A percentile compares a stretch with the other conserved stretches of the same genome.
phyloP scores from a whole-genome alignment of 768 basidiomycete species.

The Lentinula edodes region DNA sequence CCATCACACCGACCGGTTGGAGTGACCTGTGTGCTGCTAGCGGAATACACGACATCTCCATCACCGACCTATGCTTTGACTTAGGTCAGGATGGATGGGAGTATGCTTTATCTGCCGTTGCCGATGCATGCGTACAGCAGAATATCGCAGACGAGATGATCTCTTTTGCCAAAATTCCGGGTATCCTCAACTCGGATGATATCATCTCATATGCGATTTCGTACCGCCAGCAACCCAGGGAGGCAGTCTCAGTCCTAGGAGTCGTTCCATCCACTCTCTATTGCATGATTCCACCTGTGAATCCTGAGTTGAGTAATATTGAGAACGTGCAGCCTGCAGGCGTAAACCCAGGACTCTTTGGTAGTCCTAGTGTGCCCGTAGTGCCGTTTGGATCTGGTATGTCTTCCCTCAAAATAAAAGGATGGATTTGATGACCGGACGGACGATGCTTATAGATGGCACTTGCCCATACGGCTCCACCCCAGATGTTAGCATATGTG shows the following conservation, averaged over 20 bases:
- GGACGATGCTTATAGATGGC: constrained; percentile 22
- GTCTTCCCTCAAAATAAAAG: neutral
- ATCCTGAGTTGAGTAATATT: constrained; percentile 34
- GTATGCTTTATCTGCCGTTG: constrained; percentile 38
- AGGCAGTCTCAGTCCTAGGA: constrained; percentile 36
- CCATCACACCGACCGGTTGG: constrained; percentile 36
- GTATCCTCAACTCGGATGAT: constrained; percentile 30
- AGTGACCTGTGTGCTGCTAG: constrained; percentile 38
- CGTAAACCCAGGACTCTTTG: constrained; percentile 37
- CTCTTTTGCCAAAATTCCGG: constrained; percentile 40
- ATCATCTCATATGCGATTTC: constrained; percentile 37
- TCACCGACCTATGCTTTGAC: constrained; percentile 33
- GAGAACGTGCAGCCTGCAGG: constrained; percentile 37
- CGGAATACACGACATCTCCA: constrained; percentile 33
- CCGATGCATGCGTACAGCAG: constrained; percentile 45
- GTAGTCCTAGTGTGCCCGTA: constrained; percentile 32
- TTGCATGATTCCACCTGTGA: constrained; percentile 34
- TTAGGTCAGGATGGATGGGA: constrained; percentile 34
- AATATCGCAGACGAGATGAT: constrained; percentile 45
- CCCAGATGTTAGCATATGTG: constrained; percentile 35
- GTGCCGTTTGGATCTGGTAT: constrained; percentile 30
- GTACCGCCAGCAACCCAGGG: constrained; percentile 38
- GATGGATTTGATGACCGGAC: neutral
- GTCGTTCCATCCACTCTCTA: constrained; percentile 40
- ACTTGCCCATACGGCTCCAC: constrained; percentile 40